Conservation (phyloP, 345 rosid species). For the Acer negundo region DNA sequence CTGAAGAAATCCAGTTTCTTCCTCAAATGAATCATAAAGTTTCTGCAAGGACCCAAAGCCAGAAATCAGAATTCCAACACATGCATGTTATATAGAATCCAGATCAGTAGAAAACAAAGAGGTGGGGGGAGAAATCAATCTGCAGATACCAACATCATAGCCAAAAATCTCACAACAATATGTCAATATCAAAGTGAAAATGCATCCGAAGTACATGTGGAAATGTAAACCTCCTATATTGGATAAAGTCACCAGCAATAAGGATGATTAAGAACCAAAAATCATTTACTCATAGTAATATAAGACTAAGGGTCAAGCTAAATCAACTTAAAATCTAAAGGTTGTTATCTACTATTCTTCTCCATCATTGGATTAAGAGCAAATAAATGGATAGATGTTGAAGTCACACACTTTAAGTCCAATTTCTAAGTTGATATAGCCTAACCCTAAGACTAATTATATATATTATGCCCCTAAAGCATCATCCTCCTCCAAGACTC, state of each 20-base stretch:
- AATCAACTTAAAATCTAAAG: too few species aligned
- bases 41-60: conserved; percentile 43
- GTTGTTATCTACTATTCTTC: too few species aligned
- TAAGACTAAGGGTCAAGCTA: not conserved
- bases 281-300: not conserved
- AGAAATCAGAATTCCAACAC: not conserved
- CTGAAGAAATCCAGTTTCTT: conserved; percentile 79
- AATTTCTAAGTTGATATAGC: too few species aligned
- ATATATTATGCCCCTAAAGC: not conserved
- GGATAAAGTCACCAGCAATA: not conserved
- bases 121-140: not conserved
- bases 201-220: not conserved
- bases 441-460: not conserved
- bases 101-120: not conserved
- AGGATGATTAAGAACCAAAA: not conserved
- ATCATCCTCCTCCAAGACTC: not conserved
- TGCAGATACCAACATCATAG: not conserved
- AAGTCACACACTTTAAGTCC: too few species aligned
- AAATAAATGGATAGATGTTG: too few species aligned
- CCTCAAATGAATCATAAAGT: conserved; percentile 75
- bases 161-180: not conserved
- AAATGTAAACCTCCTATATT: not conserved
- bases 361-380: too few species aligned
- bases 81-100: not conserved
- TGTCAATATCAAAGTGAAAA: not conserved